Conservation (phyloP, 805 yeast genomes). For the Hermanozyma aechmeae region DNA sequence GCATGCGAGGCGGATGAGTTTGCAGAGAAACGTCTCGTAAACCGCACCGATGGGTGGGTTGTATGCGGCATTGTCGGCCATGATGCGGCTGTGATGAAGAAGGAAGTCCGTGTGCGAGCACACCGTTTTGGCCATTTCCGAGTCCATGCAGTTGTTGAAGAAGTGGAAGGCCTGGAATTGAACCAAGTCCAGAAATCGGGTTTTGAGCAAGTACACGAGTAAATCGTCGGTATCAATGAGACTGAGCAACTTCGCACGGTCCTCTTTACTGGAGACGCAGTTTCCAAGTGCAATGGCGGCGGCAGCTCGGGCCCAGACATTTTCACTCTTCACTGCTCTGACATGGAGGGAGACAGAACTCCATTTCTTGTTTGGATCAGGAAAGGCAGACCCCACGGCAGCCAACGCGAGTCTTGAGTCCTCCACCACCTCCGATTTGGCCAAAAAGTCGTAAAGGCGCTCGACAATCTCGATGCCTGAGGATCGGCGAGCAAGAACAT, state of each 20-base stretch:
- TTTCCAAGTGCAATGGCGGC: slow-evolving; percentile 27
- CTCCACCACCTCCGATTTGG: background rate
- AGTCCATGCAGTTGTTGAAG: slow-evolving; percentile 21
- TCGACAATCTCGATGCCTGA: background rate
- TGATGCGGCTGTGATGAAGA: no score
- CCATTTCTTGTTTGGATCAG: background rate
- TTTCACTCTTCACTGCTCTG: slow-evolving; percentile 11
- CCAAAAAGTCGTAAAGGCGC: background rate
- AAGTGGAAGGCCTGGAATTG: slow-evolving; percentile 29
- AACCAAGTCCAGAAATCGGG: slow-evolving; percentile 20
- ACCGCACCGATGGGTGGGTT: no score
- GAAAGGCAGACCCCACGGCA: background rate
- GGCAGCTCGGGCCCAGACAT: slow-evolving; percentile 19
- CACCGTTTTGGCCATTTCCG: no score
- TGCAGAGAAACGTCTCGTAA: no score
- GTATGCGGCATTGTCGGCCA: no score
- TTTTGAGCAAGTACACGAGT: background rate
- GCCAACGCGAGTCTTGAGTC: background rate
- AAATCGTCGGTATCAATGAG: no score
- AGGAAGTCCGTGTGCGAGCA: no score
- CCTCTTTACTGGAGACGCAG: slow-evolving; percentile 14
- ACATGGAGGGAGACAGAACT: background rate
- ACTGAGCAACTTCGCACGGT: slow-evolving; percentile 7
- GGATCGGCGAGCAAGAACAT: background rate
- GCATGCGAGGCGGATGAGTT: no score